Conservation (phyloP, 2,329 filamentous ascomycete genomes). For the Fusarium cicatricum region DNA sequence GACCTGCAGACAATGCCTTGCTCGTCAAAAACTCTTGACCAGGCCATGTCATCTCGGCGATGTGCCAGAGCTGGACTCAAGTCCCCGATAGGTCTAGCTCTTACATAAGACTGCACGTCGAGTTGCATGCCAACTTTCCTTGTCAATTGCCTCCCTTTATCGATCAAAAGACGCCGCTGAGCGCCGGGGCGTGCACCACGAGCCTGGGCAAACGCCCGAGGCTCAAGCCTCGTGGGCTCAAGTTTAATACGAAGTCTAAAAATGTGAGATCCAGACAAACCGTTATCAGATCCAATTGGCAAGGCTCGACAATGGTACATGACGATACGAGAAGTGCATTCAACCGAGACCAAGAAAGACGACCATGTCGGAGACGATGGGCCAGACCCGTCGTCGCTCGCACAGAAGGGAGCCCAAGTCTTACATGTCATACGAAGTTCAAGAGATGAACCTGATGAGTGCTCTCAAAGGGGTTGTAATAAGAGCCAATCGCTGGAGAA, state of each 20-base stretch:
- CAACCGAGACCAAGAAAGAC: slow-evolving; percentile 6
- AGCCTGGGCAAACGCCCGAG: slow-evolving; percentile 13
- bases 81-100: slow-evolving; percentile 28
- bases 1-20: slow-evolving; percentile 2
- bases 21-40: slow-evolving; percentile 1
- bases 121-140: slow-evolving; percentile 20
- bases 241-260: slow-evolving; percentile 35
- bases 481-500: too few relatives aligned
- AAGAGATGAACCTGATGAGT: slow-evolving; percentile 1
- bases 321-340: slow-evolving; percentile 26
- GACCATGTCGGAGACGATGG: slow-evolving; percentile 9
- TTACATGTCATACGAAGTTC: slow-evolving; percentile 6
- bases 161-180: slow-evolving; percentile 9
- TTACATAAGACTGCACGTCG: slow-evolving; percentile 33
- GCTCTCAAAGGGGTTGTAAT: too few relatives aligned
- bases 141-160: slow-evolving; percentile 8
- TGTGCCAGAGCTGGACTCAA: slow-evolving; percentile 6
- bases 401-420: neutral
- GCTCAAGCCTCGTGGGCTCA: slow-evolving; percentile 23
- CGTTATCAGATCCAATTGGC: slow-evolving; percentile 12
- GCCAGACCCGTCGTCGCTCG: slow-evolving; percentile 10
- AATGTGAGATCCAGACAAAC: slow-evolving; percentile 14
- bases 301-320: slow-evolving; percentile 15
- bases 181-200: slow-evolving; percentile 12
- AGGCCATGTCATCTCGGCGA: slow-evolving; percentile 5